Evolutionary conservation across 176 grass and related monocot species (phyloP).

Genomic region (Cenchrus fungigraminus): DNA sequence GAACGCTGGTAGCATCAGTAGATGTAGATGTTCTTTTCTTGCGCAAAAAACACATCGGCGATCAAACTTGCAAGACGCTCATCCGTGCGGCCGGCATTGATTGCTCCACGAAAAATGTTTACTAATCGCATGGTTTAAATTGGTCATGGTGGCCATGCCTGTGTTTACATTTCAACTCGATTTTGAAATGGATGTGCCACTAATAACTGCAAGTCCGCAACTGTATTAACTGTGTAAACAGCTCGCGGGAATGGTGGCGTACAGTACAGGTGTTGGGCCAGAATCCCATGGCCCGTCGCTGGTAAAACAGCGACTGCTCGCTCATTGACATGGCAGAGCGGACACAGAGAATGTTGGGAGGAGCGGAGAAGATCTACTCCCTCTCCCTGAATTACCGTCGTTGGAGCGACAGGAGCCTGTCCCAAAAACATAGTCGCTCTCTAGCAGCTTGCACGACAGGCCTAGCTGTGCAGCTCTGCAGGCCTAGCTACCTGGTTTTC

Average conservation of each 20-base stretch:
- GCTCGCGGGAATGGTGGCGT: not conserved
- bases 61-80: not conserved
- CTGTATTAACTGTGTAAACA: not conserved
- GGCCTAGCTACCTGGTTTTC: too few relatives aligned
- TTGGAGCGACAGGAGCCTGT: too few relatives aligned
- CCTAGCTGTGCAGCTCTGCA: too few relatives aligned
- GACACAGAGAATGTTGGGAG: not conserved
- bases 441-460: too few relatives aligned
- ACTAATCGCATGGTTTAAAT: not conserved
- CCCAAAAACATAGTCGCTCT: too few relatives aligned
- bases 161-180: not conserved
- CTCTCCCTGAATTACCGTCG: too few relatives aligned
- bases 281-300: not conserved
- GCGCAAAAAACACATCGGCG: not conserved
- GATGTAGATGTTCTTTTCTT: not conserved
- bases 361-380: not conserved
- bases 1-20: not conserved
- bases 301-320: slow-evolving; percentile 1
- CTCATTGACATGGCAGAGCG: not conserved
- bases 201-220: not conserved
- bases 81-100: not conserved
- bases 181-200: slow-evolving; percentile 1
- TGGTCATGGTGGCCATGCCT: not conserved
- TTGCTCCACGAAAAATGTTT: not conserved
- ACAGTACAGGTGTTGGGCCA: not conserved